Evolutionary conservation across 441 rosid species (phyloP).

Genomic region (Pelargonium cotyledonis): DNA sequence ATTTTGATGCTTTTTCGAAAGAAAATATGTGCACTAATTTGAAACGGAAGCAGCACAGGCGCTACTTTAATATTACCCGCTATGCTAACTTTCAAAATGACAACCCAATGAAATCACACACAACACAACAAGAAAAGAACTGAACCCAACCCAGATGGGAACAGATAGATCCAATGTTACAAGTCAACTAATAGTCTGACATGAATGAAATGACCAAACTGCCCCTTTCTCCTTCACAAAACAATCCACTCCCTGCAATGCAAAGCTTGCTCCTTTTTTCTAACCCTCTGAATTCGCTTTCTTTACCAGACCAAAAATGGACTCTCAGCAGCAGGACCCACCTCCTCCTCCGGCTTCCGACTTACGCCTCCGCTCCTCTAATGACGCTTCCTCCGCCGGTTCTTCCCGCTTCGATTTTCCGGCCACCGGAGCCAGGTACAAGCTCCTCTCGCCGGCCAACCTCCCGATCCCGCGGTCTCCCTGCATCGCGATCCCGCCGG

Average conservation of each 20-base stretch:
- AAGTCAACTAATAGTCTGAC: too few relatives aligned
- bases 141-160: too few relatives aligned
- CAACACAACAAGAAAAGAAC: too few relatives aligned
- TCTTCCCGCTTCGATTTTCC: slow-evolving; percentile 18
- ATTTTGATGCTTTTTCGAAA: too few relatives aligned
- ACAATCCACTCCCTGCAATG: slow-evolving; percentile 2
- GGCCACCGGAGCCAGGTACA: slow-evolving; percentile 58
- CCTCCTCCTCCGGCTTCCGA: not conserved
- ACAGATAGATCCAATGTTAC: too few relatives aligned
- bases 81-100: too few relatives aligned
- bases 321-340: not conserved
- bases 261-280: not conserved
- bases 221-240: slow-evolving; percentile 15
- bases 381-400: not conserved
- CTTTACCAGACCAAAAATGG: not conserved
- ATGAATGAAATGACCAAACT: slow-evolving; percentile 12
- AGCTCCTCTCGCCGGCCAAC: slow-evolving; percentile 92
- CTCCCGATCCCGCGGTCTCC: slow-evolving; percentile 85
- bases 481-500: slow-evolving; percentile 75
- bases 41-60: too few relatives aligned
- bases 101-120: too few relatives aligned
- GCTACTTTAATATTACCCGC: too few relatives aligned
- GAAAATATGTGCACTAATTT: too few relatives aligned
- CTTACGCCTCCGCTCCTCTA: too few relatives aligned
- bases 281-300: slow-evolving; percentile 9